These are phyloP conservation scores for Lagenaria siceraria DNA, from an alignment of 306 rosid species.

Conservation along the genomic window DNA sequence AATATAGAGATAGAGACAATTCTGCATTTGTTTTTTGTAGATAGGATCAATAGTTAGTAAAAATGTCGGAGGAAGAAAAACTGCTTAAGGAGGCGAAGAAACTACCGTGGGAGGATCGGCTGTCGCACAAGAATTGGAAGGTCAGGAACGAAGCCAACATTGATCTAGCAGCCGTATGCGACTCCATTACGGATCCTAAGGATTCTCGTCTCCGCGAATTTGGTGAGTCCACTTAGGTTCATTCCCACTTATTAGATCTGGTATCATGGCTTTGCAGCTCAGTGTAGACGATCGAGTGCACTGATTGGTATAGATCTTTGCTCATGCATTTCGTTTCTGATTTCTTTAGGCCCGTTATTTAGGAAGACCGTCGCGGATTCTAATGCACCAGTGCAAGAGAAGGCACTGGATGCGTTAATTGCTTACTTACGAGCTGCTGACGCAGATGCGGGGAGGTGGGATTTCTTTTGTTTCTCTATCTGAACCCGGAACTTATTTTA, in stretches of 20 bases:
- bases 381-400: constrained; percentile 97
- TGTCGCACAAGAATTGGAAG: constrained; percentile 95
- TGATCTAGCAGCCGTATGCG: constrained; percentile 78
- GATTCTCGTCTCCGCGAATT: constrained; percentile 92
- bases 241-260: constrained; percentile 12
- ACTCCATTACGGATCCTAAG: constrained; percentile 95
- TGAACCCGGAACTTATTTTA: background rate
- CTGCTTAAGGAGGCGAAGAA: constrained; percentile 93
- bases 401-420: constrained; percentile 91
- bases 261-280: constrained; percentile 12
- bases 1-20: background rate
- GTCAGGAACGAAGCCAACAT: constrained; percentile 88
- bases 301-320: constrained; percentile 11
- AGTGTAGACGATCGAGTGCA: constrained; percentile 14
- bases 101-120: constrained; percentile 97
- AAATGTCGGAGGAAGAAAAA: constrained; percentile 90
- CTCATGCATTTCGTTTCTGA: background rate
- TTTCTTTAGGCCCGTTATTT: constrained; percentile 52
- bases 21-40: background rate
- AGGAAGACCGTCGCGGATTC: constrained; percentile 86
- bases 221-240: constrained; percentile 38
- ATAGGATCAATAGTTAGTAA: background rate
- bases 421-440: constrained; percentile 88
- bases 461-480: background rate
- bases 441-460: constrained; percentile 86